Percentiles rank a stretch among this genome's conserved stretches.
Evolutionary conservation across 2,329 filamentous ascomycete genomes (phyloP).

Genomic region (Fusarium lyarnte): DNA sequence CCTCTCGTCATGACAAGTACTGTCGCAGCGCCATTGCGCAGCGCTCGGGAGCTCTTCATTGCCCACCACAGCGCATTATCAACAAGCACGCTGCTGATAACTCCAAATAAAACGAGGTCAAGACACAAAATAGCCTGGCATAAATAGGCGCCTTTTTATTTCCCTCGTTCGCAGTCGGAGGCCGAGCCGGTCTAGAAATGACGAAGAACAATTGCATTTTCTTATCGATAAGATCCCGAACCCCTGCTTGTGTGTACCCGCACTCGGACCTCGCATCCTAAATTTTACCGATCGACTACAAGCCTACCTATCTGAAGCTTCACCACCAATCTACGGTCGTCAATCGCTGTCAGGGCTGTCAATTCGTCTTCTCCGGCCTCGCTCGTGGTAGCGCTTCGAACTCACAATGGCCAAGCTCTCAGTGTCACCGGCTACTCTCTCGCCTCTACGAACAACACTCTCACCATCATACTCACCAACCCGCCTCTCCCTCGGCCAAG

Average conservation of each 20-base stretch:
- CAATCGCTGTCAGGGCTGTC: conserved; percentile 17
- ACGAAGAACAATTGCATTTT: conserved; percentile 20
- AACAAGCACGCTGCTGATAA: background rate
- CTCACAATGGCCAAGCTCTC: conserved; percentile 46
- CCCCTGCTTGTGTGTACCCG: conserved; percentile 26
- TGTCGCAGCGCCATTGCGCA: conserved; percentile 37
- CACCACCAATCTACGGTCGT: conserved; percentile 13
- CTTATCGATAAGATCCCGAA: conserved; percentile 43
- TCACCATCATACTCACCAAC: conserved; percentile 38
- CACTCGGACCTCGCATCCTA: conserved; percentile 36
- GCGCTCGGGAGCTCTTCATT: conserved; percentile 39
- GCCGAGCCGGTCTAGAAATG: conserved; percentile 27
- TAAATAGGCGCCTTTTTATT: background rate
- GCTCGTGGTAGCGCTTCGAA: background rate
- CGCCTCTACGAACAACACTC: conserved; percentile 46
- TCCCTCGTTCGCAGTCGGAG: conserved; percentile 9
- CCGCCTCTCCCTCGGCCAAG: conserved; percentile 59
- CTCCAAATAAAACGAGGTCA: background rate
- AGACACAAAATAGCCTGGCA: background rate
- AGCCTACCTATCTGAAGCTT: conserved; percentile 13
- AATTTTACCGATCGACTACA: conserved; percentile 43
- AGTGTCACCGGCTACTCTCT: conserved; percentile 41
- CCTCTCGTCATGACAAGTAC: conserved; percentile 21
- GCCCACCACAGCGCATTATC: conserved; percentile 34
- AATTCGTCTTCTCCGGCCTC: conserved; percentile 19